These are phyloP conservation scores for Peterozyma xylosa DNA, from an alignment of 805 yeast genomes.

Conservation along the genomic window DNA sequence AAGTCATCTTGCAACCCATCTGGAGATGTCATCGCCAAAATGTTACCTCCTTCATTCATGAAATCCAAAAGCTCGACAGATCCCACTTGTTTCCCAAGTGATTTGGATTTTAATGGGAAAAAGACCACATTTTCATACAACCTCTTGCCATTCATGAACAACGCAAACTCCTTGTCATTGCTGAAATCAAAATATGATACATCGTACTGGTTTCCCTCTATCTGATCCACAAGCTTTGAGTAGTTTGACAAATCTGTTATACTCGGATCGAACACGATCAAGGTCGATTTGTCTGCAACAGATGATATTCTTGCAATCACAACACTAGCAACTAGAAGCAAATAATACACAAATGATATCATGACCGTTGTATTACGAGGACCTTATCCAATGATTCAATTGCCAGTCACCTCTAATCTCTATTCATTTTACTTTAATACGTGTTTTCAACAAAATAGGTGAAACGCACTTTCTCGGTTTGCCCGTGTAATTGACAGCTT, in stretches of 20 bases:
- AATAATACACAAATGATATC: too few species aligned
- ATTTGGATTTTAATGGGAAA: constrained; percentile 48
- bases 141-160: constrained; percentile 35
- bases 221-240: constrained; percentile 15
- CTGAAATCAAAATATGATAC: constrained; percentile 15
- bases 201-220: constrained; percentile 11
- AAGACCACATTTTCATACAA: constrained; percentile 49
- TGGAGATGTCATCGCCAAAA: constrained; percentile 55
- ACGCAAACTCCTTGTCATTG: constrained; percentile 13
- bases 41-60: constrained; percentile 64
- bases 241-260: constrained; percentile 8
- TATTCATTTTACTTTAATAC: too few species aligned
- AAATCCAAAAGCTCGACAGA: constrained; percentile 50
- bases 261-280: constrained; percentile 4
- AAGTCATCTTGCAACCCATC: constrained; percentile 50
- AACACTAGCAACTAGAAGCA: too few species aligned
- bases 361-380: too few species aligned
- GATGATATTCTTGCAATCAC: constrained; percentile 1
- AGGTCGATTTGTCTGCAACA: constrained; percentile 1
- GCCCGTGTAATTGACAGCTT: too few species aligned
- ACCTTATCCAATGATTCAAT: too few species aligned
- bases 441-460: too few species aligned
- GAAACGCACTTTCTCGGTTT: too few species aligned
- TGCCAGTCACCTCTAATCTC: too few species aligned
- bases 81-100: constrained; percentile 29